Evolutionary conservation across 345 rosid species (phyloP).

Genomic region (Lepidium didymum): DNA sequence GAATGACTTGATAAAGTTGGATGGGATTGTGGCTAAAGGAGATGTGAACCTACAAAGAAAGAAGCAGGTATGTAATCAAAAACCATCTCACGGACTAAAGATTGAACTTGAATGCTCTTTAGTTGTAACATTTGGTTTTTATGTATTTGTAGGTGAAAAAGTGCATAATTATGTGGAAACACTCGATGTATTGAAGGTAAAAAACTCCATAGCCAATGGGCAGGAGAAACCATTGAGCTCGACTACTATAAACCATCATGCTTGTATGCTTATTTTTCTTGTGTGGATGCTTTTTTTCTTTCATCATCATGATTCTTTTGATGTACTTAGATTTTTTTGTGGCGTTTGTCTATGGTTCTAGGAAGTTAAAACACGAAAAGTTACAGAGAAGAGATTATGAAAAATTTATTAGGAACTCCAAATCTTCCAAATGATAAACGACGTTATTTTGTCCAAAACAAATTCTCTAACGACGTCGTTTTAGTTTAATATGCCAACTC

Average conservation of each 20-base stretch:
- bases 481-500: no score
- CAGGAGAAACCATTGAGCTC: conserved; percentile 34
- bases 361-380: conserved; percentile 39
- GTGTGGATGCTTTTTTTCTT: conserved; percentile 52
- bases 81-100: background rate
- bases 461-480: no score
- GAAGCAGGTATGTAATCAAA: conserved; percentile 55
- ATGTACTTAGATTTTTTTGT: conserved; percentile 58
- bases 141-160: conserved; percentile 56
- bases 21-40: conserved; percentile 73
- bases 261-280: conserved; percentile 19
- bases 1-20: conserved; percentile 81
- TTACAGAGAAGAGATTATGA: conserved; percentile 19
- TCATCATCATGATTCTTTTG: conserved; percentile 49
- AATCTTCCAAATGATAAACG: no score
- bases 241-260: conserved; percentile 28
- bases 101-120: background rate
- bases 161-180: conserved; percentile 87
- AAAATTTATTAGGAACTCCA: no score
- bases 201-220: conserved; percentile 52
- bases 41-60: conserved; percentile 87
- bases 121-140: background rate
- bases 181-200: conserved; percentile 67
- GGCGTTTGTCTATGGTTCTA: conserved; percentile 25
- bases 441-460: no score